Base-by-base conservation (phyloP, 2,329 filamentous ascomycete genomes). In the Polytolypa hystricis region DNA sequence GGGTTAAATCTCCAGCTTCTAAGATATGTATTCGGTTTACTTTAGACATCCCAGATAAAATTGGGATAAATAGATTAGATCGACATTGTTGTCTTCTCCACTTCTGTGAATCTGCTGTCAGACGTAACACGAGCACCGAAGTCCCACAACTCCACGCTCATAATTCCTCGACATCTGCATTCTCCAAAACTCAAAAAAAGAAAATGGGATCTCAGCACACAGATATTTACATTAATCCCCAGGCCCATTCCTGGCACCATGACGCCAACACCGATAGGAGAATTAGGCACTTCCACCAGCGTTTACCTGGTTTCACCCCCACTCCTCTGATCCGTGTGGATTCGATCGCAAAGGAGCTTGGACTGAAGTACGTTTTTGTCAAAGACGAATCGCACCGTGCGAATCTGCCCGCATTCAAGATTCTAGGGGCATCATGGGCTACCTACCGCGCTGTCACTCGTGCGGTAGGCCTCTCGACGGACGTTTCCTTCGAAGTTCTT, bases 381-480 rank as follows among this genome's bases (percentile, higher is more conserved):
- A 89, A 89, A 51, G 74, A 86, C 47, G 82, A 89, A 54, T 76
- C 72, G 18, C 64, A 60, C 36, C 71, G 82, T 4, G 73, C 84
- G 25, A 77, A 77, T 0, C 65, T 87, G 2, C 79, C 80, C 0
- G 71, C 81, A 0, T 89, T 87, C 66, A 91, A 91, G 56, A 82
- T 87, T 30, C 69, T 87, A 0, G 84, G 83, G 14, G 82, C 83
- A 1, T 82, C 79, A 1, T 89, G 81, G 81, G 81, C 73, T 0
- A 68, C 73, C 3, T 79, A 74, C 47, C 69, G 71, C 5, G 73
- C 77, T 10, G 50, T 84, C 5, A 52, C 61, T 0, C 50, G 58
- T 1, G 54, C 59, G 5, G 55, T 77, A 0, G 54, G 51, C 2
- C 55, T 76, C 0, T 54, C 66, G 0, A 43, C 62, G 0, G 60